A percentile compares a stretch with the other conserved stretches of the same genome.
These are phyloP conservation scores for Neocucurbitaria cava DNA, from an alignment of 2,329 filamentous ascomycete genomes.

Conservation along the genomic window DNA sequence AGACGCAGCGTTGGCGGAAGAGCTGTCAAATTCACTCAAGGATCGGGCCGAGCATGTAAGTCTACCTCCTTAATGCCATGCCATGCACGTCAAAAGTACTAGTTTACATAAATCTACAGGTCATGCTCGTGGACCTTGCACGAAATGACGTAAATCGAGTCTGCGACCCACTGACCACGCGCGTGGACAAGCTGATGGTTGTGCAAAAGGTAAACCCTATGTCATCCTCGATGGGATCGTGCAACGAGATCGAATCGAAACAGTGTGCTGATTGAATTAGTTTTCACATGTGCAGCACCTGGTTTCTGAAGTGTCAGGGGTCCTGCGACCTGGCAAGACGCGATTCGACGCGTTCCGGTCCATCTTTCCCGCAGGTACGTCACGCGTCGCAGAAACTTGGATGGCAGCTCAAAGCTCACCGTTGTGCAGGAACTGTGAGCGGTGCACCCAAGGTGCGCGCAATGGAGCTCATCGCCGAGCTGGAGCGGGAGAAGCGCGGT, in stretches of 20 bases:
- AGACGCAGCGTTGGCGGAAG: slow-evolving; percentile 78
- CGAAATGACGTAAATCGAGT: slow-evolving; percentile 97
- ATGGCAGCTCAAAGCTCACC: slow-evolving; percentile 21
- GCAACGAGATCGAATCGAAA: slow-evolving; percentile 4
- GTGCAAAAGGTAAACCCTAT: slow-evolving; percentile 45
- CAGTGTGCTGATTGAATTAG: slow-evolving; percentile 42
- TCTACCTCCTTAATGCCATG: slow-evolving; percentile 11
- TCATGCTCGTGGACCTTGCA: slow-evolving; percentile 96
- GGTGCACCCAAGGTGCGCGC: slow-evolving; percentile 95
- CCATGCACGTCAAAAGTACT: slow-evolving; percentile 65
- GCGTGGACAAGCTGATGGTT: slow-evolving; percentile 93
- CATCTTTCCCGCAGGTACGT: slow-evolving; percentile 86
- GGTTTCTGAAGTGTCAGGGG: slow-evolving; percentile 91
- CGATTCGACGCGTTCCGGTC: slow-evolving; percentile 95
- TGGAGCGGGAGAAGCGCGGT: slow-evolving; percentile 92
- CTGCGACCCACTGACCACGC: slow-evolving; percentile 86
- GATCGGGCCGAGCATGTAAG: slow-evolving; percentile 64
- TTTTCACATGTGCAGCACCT: slow-evolving; percentile 98
- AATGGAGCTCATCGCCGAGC: slow-evolving; percentile 95
- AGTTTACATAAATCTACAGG: slow-evolving; percentile 61
- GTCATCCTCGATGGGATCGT: not conserved
- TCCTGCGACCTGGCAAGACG: slow-evolving; percentile 82
- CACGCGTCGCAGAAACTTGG: slow-evolving; percentile 14
- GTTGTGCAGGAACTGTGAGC: slow-evolving; percentile 71
- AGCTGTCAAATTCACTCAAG: slow-evolving; percentile 81